Conservation (phyloP, 345 rosid species). For the Lepidium didymum region DNA sequence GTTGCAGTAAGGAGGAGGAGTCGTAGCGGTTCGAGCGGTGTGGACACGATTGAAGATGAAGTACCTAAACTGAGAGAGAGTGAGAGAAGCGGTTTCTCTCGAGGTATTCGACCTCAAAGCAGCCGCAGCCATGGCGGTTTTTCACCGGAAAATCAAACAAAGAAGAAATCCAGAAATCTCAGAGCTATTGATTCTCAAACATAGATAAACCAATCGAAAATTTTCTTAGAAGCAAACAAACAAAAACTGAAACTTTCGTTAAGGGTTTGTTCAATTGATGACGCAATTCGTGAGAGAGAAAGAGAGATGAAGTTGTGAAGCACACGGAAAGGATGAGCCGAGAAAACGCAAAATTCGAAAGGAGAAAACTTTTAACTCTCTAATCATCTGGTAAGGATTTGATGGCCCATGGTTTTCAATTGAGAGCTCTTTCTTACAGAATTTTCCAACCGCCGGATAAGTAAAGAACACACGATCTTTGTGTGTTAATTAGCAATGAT, state of each 20-base stretch:
- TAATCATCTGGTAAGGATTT: slow-evolving; percentile 13
- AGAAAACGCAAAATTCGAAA: slow-evolving; percentile 14
- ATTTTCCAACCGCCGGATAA: no score
- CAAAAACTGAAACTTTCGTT: not conserved
- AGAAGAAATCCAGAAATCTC: not conserved
- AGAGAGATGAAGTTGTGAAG: slow-evolving; percentile 20
- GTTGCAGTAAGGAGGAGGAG: slow-evolving; percentile 29
- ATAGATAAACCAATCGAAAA: slow-evolving; percentile 16
- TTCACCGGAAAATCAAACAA: not conserved
- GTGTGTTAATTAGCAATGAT: no score
- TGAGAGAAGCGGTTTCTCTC: slow-evolving; percentile 49
- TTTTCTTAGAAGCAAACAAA: not conserved
- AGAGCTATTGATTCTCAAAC: slow-evolving; percentile 5
- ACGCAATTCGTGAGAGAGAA: not conserved
- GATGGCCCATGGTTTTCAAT: slow-evolving; percentile 5
- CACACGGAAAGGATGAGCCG: slow-evolving; percentile 28
- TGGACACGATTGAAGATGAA: slow-evolving; percentile 47
- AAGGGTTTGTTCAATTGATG: not conserved
- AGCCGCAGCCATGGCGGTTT: slow-evolving; percentile 49
- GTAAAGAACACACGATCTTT: no score
- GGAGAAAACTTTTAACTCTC: not conserved
- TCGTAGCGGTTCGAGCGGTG: slow-evolving; percentile 35
- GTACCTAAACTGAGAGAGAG: slow-evolving; percentile 59
- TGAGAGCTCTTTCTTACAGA: no score
- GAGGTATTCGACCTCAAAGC: slow-evolving; percentile 65